phyloP scores from a whole-genome alignment of 225 moss, liverwort and hornwort species.

The Pleurozium schreberi region DNA sequence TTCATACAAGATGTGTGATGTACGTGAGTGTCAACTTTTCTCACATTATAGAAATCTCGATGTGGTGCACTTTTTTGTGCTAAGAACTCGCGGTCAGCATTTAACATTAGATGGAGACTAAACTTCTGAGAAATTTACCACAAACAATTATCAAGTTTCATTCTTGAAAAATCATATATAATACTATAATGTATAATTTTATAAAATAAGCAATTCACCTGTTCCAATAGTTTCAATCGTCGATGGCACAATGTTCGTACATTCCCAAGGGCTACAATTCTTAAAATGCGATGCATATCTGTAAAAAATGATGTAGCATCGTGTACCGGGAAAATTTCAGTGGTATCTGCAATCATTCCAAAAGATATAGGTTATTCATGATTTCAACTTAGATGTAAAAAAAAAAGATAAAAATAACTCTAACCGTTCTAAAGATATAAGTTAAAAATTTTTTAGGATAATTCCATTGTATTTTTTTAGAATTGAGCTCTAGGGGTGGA shows the following conservation, averaged over 20 bases:
- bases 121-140: conserved; percentile 49
- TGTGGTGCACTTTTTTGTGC: conserved; percentile 99
- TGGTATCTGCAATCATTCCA: conserved; percentile 21
- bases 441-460: background rate
- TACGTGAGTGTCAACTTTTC: conserved; percentile 95
- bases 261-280: conserved; percentile 74
- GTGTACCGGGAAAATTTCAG: conserved; percentile 48
- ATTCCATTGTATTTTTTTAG: background rate
- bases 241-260: conserved; percentile 86
- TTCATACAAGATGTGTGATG: conserved; percentile 99
- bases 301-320: conserved; percentile 93
- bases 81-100: conserved; percentile 88
- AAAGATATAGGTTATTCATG: background rate
- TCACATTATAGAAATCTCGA: conserved; percentile 87
- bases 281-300: conserved; percentile 80
- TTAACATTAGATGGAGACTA: conserved; percentile 85
- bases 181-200: background rate
- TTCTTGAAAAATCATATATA: background rate
- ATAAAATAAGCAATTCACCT: conserved; percentile 5
- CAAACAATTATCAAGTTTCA: background rate
- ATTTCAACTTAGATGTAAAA: background rate
- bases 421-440: too few relatives aligned
- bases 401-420: background rate
- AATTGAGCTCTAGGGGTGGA: background rate
- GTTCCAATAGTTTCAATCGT: conserved; percentile 72